phyloP scores from a whole-genome alignment of 116 monocot genomes.

The Papilionanthe hybrid region DNA sequence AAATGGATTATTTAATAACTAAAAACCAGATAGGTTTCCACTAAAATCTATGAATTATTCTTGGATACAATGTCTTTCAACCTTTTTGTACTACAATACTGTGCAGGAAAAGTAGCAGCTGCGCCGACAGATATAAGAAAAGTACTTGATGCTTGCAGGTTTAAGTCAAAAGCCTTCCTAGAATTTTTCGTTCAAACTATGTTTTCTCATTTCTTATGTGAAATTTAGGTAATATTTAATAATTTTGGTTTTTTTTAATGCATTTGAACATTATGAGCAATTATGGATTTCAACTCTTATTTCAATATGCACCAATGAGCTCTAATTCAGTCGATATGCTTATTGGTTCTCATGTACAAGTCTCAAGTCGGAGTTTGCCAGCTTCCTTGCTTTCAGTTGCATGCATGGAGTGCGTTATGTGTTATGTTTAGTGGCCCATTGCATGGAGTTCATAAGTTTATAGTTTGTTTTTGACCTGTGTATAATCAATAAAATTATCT shows the following conservation, averaged over 20 bases:
- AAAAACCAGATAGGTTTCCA: conserved; percentile 94
- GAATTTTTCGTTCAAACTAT: neutral
- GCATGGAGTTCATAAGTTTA: too few species aligned
- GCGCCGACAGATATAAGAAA: conserved; percentile 96
- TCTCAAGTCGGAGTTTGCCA: too few species aligned
- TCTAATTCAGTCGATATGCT: too few species aligned
- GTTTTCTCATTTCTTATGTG: neutral
- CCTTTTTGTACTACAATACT: conserved; percentile 72
- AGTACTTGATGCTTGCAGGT: conserved; percentile 86
- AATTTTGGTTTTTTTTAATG: neutral
- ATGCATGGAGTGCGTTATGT: too few species aligned
- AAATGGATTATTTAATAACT: conserved; percentile 97
- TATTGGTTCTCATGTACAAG: too few species aligned
- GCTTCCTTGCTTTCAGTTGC: too few species aligned
- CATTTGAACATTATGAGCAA: neutral
- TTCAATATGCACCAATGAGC: neutral
- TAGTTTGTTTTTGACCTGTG: too few species aligned
- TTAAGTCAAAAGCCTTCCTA: neutral
- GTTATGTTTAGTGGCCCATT: too few species aligned
- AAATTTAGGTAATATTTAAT: neutral
- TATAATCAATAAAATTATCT: too few species aligned
- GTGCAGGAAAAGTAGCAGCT: conserved; percentile 97
- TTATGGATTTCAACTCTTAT: neutral
- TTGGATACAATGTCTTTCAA: conserved; percentile 71
- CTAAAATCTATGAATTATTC: conserved; percentile 85